Percentiles rank a stretch among this genome's conserved stretches.
Evolutionary conservation across 2,329 filamentous ascomycete genomes (phyloP).

Genomic region (Cladosporium halotolerans): DNA sequence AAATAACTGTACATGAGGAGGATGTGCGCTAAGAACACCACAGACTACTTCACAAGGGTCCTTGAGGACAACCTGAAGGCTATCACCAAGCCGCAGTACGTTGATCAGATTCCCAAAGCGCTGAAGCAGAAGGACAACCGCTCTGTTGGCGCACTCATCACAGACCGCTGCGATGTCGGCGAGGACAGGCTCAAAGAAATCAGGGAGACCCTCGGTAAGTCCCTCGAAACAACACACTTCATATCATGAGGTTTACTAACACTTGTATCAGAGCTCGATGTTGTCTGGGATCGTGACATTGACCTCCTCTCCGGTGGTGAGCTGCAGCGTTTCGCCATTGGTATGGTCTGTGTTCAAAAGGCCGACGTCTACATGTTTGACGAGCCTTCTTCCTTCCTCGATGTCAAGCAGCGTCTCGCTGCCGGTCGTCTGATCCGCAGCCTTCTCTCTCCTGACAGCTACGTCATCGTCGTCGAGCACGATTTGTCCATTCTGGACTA

Average conservation of each 20-base stretch:
- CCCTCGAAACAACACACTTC: not conserved
- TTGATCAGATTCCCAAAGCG: conserved; percentile 93
- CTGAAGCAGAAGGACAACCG: conserved; percentile 71
- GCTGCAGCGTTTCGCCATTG: conserved; percentile 95
- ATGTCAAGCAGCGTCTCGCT: conserved; percentile 97
- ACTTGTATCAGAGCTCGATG: conserved; percentile 59
- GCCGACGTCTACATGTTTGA: conserved; percentile 99
- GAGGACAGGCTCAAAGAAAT: conserved; percentile 68
- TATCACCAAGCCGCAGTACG: conserved; percentile 98
- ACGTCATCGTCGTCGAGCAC: conserved; percentile 98
- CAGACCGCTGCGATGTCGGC: conserved; percentile 66
- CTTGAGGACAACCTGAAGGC: conserved; percentile 96
- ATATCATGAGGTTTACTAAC: conserved; percentile 10
- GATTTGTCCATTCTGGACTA: conserved; percentile 98
- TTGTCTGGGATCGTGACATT: conserved; percentile 89
- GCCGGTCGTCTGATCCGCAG: conserved; percentile 90
- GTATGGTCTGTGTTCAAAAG: conserved; percentile 88
- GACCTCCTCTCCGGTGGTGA: conserved; percentile 90
- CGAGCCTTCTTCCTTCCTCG: conserved; percentile 95
- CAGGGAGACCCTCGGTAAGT: conserved; percentile 63
- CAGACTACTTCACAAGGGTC: conserved; percentile 98
- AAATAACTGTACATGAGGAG: conserved; percentile 11
- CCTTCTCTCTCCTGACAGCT: conserved; percentile 80
- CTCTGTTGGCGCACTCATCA: conserved; percentile 71
- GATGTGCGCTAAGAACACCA: conserved; percentile 16